Base-by-base conservation (phyloP, 148 eudicot species). In the Pouteria glomerata region DNA sequence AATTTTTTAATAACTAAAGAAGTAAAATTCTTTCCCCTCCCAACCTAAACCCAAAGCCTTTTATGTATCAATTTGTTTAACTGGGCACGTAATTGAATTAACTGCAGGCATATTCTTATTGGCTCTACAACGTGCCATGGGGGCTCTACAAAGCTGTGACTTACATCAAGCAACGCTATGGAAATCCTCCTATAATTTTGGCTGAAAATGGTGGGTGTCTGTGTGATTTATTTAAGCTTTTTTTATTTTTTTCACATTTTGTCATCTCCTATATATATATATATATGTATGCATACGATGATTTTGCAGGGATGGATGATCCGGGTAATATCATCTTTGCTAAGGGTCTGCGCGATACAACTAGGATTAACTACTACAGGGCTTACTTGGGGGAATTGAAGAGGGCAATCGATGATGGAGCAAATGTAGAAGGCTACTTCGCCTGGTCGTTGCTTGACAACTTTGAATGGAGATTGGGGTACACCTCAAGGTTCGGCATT, bases 361-460 rank as follows among this genome's bases (percentile, higher is more conserved):
- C 69, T 7, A 89, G 99, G 78, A 82, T 95, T 53, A 78, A 84
- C 71, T 92, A 85, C 82, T 92, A 91, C 80, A 87, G 48, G 77
- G 85, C 83, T 41, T 95, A 94, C 77, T 30, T 94, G 62, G 6
- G 37, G 15, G 68, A 79, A 72, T 79, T 94, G 14, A 94, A 86
- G 83, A 81, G 74, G 84, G 75, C 96, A 3, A 75, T 91, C 1
- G 89, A 91, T 23, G 90, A 87, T 7, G 98, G 98, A 51, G 96
- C 95, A 18, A 94, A 91, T 62, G 90, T 94, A 7, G 68, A 72
- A 7, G 98, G 98, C 72, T 94, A 94, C 78, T 94, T 94, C 57
- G 97, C 96, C 0, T 94, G 98, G 98, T 91, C 98, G 11, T 89
- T 94, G 75, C 82, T 94, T 0, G 98, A 94, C 78, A 94, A 94